Conservation (phyloP, 2,329 filamentous ascomycete genomes). For the Aspergillus nomiae region DNA sequence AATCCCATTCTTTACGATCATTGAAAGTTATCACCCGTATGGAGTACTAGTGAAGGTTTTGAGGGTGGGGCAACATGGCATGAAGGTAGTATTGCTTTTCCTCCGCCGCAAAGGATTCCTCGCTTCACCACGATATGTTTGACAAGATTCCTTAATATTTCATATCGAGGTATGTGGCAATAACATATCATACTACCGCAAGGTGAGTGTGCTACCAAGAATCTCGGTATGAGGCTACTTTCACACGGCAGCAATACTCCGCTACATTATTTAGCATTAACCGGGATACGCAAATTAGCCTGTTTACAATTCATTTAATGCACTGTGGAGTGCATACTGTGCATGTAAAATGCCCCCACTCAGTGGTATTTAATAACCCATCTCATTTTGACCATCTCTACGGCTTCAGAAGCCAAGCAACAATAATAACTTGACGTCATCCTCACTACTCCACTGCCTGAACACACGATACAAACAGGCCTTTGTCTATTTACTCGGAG, state of each 20-base stretch:
- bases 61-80: neutral
- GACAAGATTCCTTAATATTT: neutral
- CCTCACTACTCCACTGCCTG: neutral
- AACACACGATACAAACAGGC: neutral
- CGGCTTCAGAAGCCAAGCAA: neutral
- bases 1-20: neutral
- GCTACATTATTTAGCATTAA: neutral
- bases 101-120: neutral
- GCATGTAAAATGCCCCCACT: neutral
- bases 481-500: neutral
- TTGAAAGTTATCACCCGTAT: neutral
- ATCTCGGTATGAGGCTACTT: neutral
- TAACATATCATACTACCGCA: neutral
- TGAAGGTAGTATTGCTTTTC: neutral
- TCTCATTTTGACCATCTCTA: neutral
- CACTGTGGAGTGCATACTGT: neutral
- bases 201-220: neutral
- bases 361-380: neutral
- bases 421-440: neutral
- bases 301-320: neutral
- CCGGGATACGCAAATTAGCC: neutral
- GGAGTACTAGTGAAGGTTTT: neutral
- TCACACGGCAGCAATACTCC: neutral
- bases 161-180: neutral
- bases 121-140: neutral